Evolutionary conservation across 2,329 filamentous ascomycete species (phyloP).

Genomic region (Tolypocladium capitatum): DNA sequence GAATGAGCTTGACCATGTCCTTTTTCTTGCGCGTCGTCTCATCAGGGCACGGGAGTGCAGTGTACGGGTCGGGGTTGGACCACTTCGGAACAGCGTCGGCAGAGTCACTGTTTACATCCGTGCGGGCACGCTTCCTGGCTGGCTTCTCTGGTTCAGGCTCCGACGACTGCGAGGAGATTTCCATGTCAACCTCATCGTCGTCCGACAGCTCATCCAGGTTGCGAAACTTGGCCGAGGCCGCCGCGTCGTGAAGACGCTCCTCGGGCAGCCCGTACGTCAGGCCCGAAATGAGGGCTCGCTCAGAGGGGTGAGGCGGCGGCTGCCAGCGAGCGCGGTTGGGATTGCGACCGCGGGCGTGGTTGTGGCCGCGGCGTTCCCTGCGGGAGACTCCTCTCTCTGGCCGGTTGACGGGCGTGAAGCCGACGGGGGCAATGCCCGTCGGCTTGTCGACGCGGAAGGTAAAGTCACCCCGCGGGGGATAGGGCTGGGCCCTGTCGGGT

Average conservation of each 20-base stretch:
- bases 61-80: slow-evolving; percentile 95
- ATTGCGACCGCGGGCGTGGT: slow-evolving; percentile 8
- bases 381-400: slow-evolving; percentile 8
- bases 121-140: slow-evolving; percentile 22
- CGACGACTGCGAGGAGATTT: slow-evolving; percentile 33
- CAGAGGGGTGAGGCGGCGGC: slow-evolving; percentile 27
- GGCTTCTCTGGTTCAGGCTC: slow-evolving; percentile 23
- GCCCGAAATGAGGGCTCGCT: slow-evolving; percentile 36
- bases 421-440: slow-evolving; percentile 25
- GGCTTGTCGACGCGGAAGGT: slow-evolving; percentile 42
- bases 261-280: slow-evolving; percentile 27
- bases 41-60: slow-evolving; percentile 67
- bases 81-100: slow-evolving; percentile 54
- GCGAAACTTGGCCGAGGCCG: slow-evolving; percentile 37
- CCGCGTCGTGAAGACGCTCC: slow-evolving; percentile 31
- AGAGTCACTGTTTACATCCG: slow-evolving; percentile 15
- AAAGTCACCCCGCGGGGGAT: slow-evolving; percentile 35
- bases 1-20: slow-evolving; percentile 82
- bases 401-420: slow-evolving; percentile 12
- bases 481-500: slow-evolving; percentile 3
- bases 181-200: slow-evolving; percentile 51
- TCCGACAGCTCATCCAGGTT: slow-evolving; percentile 46
- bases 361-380: slow-evolving; percentile 12
- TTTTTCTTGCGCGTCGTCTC: slow-evolving; percentile 61
- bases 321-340: slow-evolving; percentile 20